Conservation (phyloP, 2,329 filamentous ascomycete genomes). For the Aspergillus sp. region DNA sequence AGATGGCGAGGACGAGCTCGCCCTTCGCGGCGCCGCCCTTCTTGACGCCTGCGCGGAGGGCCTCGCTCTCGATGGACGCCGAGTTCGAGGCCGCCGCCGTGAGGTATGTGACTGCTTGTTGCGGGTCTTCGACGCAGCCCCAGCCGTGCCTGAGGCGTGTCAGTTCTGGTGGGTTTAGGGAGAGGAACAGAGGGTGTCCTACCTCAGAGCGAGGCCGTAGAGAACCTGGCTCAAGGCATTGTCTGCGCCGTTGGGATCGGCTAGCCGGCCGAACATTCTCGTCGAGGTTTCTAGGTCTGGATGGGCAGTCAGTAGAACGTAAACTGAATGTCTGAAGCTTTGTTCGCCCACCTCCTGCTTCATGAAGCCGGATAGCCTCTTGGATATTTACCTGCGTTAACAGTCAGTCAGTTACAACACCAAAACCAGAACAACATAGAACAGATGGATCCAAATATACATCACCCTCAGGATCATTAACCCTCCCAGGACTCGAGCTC, state of each 20-base stretch:
- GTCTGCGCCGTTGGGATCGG: conserved; percentile 73
- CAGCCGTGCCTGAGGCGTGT: conserved; percentile 65
- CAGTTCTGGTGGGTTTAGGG: conserved; percentile 8
- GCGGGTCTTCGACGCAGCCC: conserved; percentile 68
- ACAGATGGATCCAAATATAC: conserved; percentile 19
- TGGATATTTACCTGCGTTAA: conserved; percentile 58
- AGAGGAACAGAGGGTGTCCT: conserved; percentile 21
- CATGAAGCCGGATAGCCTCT: conserved; percentile 89
- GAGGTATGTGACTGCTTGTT: conserved; percentile 70
- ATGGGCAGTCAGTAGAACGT: neutral
- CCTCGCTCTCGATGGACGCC: conserved; percentile 74
- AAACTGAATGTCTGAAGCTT: conserved; percentile 2
- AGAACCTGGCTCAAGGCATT: conserved; percentile 93
- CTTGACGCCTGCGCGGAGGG: conserved; percentile 76
- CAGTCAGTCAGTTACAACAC: neutral
- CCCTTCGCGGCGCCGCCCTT: conserved; percentile 93
- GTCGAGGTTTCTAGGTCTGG: conserved; percentile 66
- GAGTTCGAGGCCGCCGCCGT: conserved; percentile 84
- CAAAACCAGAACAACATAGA: too few relatives aligned
- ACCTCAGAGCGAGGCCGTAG: conserved; percentile 85
- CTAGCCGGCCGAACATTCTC: conserved; percentile 72
- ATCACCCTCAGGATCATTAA: conserved; percentile 26
- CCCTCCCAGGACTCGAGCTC: conserved; percentile 23
- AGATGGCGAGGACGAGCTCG: conserved; percentile 91
- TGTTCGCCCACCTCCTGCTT: conserved; percentile 51